Evolutionary conservation across 2,329 filamentous ascomycete species (phyloP).

Genomic region (Monosporascus sp.): DNA sequence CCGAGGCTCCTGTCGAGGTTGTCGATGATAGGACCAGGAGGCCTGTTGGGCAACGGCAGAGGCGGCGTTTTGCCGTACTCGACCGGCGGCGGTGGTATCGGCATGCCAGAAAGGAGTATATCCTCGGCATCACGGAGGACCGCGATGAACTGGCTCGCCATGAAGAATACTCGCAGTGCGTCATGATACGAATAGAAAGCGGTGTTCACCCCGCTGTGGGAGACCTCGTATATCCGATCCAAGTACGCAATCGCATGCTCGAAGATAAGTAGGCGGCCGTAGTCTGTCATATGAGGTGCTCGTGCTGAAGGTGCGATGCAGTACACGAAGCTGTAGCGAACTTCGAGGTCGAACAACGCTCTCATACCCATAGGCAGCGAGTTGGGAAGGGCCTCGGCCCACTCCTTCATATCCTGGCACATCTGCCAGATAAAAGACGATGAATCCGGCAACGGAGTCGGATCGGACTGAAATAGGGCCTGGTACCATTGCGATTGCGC

Average conservation of each 20-base stretch:
- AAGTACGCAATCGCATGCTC: slow-evolving; percentile 83
- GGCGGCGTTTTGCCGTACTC: slow-evolving; percentile 43
- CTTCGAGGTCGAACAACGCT: slow-evolving; percentile 78
- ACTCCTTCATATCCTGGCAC: slow-evolving; percentile 72
- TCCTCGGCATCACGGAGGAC: slow-evolving; percentile 56
- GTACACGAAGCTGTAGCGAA: slow-evolving; percentile 88
- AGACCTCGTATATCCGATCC: slow-evolving; percentile 64
- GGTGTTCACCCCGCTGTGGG: slow-evolving; percentile 52
- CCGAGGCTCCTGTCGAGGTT: slow-evolving; percentile 52
- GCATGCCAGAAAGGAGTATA: slow-evolving; percentile 47
- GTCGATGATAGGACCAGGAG: slow-evolving; percentile 36
- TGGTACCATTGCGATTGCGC: slow-evolving; percentile 89
- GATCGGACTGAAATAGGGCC: slow-evolving; percentile 74
- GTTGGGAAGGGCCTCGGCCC: slow-evolving; percentile 72
- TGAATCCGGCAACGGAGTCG: slow-evolving; percentile 62
- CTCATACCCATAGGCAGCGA: slow-evolving; percentile 61
- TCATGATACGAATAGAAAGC: slow-evolving; percentile 84
- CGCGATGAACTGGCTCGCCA: slow-evolving; percentile 59
- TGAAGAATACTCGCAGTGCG: slow-evolving; percentile 76
- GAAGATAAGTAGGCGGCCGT: slow-evolving; percentile 77
- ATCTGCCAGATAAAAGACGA: slow-evolving; percentile 70
- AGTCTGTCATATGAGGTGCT: slow-evolving; percentile 67
- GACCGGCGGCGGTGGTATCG: slow-evolving; percentile 38
- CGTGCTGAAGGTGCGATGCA: slow-evolving; percentile 76
- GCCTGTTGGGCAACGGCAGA: slow-evolving; percentile 47